Conservation (phyloP, 1,284 basidiomycete genomes). For the Entoloma clypeatum region DNA sequence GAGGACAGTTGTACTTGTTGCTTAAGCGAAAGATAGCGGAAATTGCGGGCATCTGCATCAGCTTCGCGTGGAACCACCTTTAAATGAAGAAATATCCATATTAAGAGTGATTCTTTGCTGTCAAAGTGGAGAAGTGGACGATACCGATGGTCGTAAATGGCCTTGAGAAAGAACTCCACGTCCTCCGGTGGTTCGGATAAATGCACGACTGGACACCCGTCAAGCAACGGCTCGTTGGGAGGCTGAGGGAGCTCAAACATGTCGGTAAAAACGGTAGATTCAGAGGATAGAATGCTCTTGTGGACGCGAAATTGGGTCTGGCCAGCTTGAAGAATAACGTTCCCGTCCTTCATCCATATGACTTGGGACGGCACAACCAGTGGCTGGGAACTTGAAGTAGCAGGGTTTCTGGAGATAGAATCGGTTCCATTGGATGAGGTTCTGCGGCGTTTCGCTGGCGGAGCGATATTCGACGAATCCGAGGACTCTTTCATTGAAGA, state of each 20-base stretch:
- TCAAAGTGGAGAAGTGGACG: too few relatives aligned
- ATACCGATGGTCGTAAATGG: constrained; percentile 21
- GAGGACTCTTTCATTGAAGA: too few relatives aligned
- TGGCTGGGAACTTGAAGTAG: too few relatives aligned
- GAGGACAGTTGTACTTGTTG: background rate
- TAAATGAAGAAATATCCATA: too few relatives aligned
- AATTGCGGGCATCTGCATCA: too few relatives aligned
- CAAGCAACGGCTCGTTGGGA: constrained; percentile 11
- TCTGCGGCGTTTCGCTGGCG: too few relatives aligned
- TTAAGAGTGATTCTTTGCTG: too few relatives aligned
- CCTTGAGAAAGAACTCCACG: constrained; percentile 16
- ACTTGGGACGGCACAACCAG: too few relatives aligned
- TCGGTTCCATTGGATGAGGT: too few relatives aligned
- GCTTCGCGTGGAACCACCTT: background rate
- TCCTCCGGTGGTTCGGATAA: constrained; percentile 22
- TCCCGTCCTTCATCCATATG: constrained; percentile 26
- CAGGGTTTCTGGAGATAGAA: too few relatives aligned
- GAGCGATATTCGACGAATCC: too few relatives aligned
- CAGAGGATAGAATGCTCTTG: constrained; percentile 17
- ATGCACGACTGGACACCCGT: constrained; percentile 21
- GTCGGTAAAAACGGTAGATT: constrained; percentile 22
- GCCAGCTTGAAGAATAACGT: constrained; percentile 22
- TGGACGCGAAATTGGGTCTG: constrained; percentile 23
- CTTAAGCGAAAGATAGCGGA: background rate
- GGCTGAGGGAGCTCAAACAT: constrained; percentile 21